phyloP scores from a whole-genome alignment of 495 filamentous ascomycete genomes.

The Xylaria grammica region DNA sequence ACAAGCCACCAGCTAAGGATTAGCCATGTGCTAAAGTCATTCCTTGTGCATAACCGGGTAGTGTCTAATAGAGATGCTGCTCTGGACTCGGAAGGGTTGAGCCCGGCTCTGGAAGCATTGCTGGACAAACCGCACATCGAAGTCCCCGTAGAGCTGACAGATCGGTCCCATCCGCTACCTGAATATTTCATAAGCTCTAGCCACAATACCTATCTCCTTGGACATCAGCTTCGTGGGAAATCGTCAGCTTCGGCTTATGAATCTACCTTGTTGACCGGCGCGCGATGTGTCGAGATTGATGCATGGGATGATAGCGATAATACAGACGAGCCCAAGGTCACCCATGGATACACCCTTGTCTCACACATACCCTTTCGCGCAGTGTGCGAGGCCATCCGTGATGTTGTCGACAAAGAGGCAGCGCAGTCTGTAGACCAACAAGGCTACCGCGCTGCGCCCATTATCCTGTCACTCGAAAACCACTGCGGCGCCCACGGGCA shows the following conservation, averaged over 20 bases:
- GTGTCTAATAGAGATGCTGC: slow-evolving; percentile 41
- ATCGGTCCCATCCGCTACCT: slow-evolving; percentile 52
- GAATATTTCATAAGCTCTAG: slow-evolving; percentile 61
- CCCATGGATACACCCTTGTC: slow-evolving; percentile 60
- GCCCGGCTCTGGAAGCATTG: slow-evolving; percentile 39
- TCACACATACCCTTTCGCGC: slow-evolving; percentile 58
- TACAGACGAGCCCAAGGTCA: slow-evolving; percentile 58
- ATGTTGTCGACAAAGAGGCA: slow-evolving; percentile 53
- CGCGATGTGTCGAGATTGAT: slow-evolving; percentile 63
- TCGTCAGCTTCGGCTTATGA: slow-evolving; percentile 56
- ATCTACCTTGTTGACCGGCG: slow-evolving; percentile 52
- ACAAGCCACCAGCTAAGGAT: slow-evolving; percentile 50
- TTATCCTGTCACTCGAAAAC: slow-evolving; percentile 61
- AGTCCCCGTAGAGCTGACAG: slow-evolving; percentile 47
- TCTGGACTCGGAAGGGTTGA: slow-evolving; percentile 36
- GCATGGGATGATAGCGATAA: slow-evolving; percentile 59
- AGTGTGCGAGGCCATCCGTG: slow-evolving; percentile 58
- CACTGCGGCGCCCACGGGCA: slow-evolving; percentile 56
- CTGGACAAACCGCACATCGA: slow-evolving; percentile 51
- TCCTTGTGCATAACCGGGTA: slow-evolving; percentile 45
- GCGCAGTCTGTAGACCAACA: slow-evolving; percentile 31
- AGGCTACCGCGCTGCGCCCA: slow-evolving; percentile 49
- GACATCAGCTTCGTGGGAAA: slow-evolving; percentile 57
- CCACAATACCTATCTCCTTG: slow-evolving; percentile 59
- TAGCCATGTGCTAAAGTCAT: slow-evolving; percentile 52